Base-by-base conservation (phyloP, 2,329 filamentous ascomycete species). In the Monosporascus sp. region DNA sequence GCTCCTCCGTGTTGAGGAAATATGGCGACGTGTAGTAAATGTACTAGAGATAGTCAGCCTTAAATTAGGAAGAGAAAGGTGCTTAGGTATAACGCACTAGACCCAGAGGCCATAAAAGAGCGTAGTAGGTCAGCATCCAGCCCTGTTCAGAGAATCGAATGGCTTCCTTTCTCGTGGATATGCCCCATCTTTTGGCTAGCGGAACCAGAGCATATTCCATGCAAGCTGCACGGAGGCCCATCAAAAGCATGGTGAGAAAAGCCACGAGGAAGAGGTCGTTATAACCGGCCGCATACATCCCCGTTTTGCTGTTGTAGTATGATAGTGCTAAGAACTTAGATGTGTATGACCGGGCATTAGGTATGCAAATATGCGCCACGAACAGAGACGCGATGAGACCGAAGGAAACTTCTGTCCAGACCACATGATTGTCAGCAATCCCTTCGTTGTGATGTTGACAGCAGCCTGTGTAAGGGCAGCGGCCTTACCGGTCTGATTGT, bases 191-290 rank as follows among this genome's bases (percentile, higher is more conserved):
- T 57, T 81, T 84, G 34, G 88, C 91, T 50, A 94, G 73, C 5
- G 93, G 93, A 19, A 83, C 82, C 52, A 97, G 79, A n/a, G 94
- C 66, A 73, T 95, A 94, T 69, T 96, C 90, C 83, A 97, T 95
- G 51, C 82, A 78, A 49, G 83, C 84, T 31, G 91, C 91, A 55
- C 93, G 86, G 51, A 96, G 78, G 14, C 88, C 91, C 4, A 89
- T 96, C 69, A 96, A 91, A 50, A 91, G 80, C 52, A 96, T 78
- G 60, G 94, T 83, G 76, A 86, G 92, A 64, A 88, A 87, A 9
- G 81, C 67, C 43, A 96, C 83, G 64, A 91, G 82, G 68, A 85
- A 88, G 56, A 84, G 71, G 72, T 97, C 93, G 65, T 94, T 85
- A 69, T 78, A 81, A 56, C 91, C 91, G 58, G 87, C 81, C 48